Conservation (phyloP, 371 early-diverging fungal genomes). For the Cladochytrium tenue region DNA sequence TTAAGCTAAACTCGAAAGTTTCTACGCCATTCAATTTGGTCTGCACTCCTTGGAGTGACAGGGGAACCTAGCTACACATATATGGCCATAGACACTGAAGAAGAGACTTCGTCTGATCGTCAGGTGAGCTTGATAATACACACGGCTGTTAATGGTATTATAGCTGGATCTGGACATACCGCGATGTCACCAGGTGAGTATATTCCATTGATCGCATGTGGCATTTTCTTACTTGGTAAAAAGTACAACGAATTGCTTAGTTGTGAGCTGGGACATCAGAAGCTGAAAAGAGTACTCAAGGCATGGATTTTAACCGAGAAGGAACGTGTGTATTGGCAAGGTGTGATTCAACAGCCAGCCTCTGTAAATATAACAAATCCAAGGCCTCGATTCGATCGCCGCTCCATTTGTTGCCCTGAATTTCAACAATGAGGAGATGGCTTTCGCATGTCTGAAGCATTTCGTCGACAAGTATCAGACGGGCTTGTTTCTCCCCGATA, state of each 20-base stretch:
- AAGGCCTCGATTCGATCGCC: conserved; percentile 76
- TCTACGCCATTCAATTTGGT: conserved; percentile 76
- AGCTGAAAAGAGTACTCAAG: conserved; percentile 55
- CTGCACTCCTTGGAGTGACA: conserved; percentile 68
- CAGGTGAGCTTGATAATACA: conserved; percentile 18
- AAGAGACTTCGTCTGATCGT: conserved; percentile 19
- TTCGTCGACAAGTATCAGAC: conserved; percentile 68
- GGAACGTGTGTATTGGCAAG: conserved; percentile 83
- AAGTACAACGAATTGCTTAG: conserved; percentile 76
- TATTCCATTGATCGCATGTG: too few relatives aligned
- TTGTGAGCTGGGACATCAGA: conserved; percentile 71
- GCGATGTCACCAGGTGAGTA: conserved; percentile 65
- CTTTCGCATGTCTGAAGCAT: conserved; percentile 66
- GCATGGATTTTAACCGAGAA: conserved; percentile 27
- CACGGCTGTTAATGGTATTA: neutral
- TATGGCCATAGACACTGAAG: conserved; percentile 28
- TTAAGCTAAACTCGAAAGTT: conserved; percentile 22
- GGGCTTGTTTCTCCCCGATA: conserved; percentile 73
- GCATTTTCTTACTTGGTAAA: neutral
- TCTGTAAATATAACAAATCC: neutral
- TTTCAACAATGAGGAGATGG: conserved; percentile 72
- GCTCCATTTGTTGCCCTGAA: conserved; percentile 76
- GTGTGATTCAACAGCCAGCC: conserved; percentile 30
- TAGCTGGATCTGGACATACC: conserved; percentile 69
- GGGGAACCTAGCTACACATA: conserved; percentile 64